Percentiles rank a stretch among this genome's conserved stretches.
These are phyloP conservation scores for Hanseniaspora osmophila DNA, from an alignment of 805 yeast genomes.

Conservation along the genomic window DNA sequence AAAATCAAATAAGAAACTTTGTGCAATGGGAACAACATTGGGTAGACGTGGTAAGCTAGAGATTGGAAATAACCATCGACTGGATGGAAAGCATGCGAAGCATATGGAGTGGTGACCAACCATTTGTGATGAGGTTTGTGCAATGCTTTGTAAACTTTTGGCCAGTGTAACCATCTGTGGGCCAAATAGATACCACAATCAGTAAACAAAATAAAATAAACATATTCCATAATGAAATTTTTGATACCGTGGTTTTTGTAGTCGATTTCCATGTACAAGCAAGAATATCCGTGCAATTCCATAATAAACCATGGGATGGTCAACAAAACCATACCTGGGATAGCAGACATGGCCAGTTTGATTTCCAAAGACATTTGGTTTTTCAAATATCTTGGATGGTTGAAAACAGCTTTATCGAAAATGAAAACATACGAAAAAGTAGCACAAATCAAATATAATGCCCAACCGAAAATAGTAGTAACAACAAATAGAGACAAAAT, in stretches of 20 bases:
- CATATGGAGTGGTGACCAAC: conserved; percentile 97
- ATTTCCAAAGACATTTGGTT: conserved; percentile 85
- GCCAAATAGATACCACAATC: conserved; percentile 85
- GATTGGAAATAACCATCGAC: conserved; percentile 92
- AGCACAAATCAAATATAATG: conserved; percentile 66
- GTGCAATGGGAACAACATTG: conserved; percentile 84
- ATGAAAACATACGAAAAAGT: conserved; percentile 61
- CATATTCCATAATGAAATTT: conserved; percentile 52
- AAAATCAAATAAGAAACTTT: conserved; percentile 68
- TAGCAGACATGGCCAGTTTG: conserved; percentile 59
- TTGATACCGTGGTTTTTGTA: conserved; percentile 56
- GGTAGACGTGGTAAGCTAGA: conserved; percentile 84
- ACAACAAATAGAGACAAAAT: conserved; percentile 47
- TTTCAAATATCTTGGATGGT: conserved; percentile 90
- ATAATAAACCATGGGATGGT: conserved; percentile 83
- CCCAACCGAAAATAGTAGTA: conserved; percentile 74
- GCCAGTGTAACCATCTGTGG: conserved; percentile 92
- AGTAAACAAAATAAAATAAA: conserved; percentile 77
- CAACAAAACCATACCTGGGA: conserved; percentile 76
- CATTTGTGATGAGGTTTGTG: conserved; percentile 99
- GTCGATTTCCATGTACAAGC: conserved; percentile 51
- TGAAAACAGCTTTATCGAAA: conserved; percentile 79
- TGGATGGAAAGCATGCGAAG: conserved; percentile 97
- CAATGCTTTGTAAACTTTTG: conserved; percentile 63
- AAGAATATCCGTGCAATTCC: conserved; percentile 75